phyloP scores from a whole-genome alignment of 2,329 filamentous ascomycete genomes.

The Monosporascus ibericus region DNA sequence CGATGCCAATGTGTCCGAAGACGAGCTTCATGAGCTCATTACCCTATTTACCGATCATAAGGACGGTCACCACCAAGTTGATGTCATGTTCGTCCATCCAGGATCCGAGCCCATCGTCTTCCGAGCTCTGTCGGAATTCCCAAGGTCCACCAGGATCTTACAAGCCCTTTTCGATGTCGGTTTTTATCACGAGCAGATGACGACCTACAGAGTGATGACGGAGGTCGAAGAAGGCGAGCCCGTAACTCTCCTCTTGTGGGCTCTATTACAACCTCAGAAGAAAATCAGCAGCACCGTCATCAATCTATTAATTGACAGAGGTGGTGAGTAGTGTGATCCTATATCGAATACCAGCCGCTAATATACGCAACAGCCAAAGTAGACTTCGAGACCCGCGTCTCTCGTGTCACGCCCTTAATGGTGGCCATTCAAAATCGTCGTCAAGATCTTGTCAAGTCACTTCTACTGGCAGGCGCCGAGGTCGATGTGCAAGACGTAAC shows the following conservation, averaged over 20 bases:
- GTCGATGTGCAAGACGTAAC: slow-evolving; percentile 51
- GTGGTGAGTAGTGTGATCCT: slow-evolving; percentile 21
- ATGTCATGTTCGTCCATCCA: slow-evolving; percentile 40
- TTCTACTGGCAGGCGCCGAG: slow-evolving; percentile 54
- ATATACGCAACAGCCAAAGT: slow-evolving; percentile 40
- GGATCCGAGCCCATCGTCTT: slow-evolving; percentile 43
- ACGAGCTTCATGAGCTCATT: slow-evolving; percentile 44
- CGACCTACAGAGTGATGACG: slow-evolving; percentile 35
- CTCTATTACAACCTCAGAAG: slow-evolving; percentile 57
- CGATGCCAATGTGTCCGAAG: slow-evolving; percentile 42
- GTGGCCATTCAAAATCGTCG: slow-evolving; percentile 50
- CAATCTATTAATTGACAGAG: slow-evolving; percentile 45
- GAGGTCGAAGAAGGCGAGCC: slow-evolving; percentile 45
- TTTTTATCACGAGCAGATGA: slow-evolving; percentile 53
- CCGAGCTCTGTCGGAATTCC: slow-evolving; percentile 47
- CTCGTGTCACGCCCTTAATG: slow-evolving; percentile 52
- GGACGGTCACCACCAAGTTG: slow-evolving; percentile 41
- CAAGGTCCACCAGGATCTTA: slow-evolving; percentile 46
- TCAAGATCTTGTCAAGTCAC: slow-evolving; percentile 49
- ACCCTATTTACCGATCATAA: slow-evolving; percentile 45
- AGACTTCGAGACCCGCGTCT: slow-evolving; percentile 46
- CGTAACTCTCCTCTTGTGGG: slow-evolving; percentile 54
- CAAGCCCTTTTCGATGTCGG: slow-evolving; percentile 49
- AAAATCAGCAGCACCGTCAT: slow-evolving; percentile 54
- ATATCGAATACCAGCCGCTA: neutral